phyloP scores from a whole-genome alignment of 257 asterid genomes.

The Fraxinus excelsior region DNA sequence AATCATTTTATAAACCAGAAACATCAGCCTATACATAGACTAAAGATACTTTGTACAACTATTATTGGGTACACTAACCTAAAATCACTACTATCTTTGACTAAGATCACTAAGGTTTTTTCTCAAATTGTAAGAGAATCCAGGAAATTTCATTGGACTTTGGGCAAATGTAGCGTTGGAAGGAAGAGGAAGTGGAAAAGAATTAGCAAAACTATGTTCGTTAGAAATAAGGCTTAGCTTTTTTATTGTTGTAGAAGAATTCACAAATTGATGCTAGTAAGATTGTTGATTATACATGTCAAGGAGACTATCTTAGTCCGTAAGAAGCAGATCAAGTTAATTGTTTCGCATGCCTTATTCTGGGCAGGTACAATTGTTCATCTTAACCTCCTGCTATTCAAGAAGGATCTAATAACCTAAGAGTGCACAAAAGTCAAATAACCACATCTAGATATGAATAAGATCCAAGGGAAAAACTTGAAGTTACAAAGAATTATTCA shows the following conservation, averaged over 20 bases:
- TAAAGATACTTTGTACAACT: not conserved
- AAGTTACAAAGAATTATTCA: not conserved
- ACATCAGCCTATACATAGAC: not conserved
- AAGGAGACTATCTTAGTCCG: not conserved
- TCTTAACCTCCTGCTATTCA: not conserved
- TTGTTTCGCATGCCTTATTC: not conserved
- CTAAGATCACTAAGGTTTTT: not conserved
- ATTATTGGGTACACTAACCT: not conserved
- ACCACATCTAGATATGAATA: not conserved
- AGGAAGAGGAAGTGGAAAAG: not conserved
- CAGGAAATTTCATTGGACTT: not conserved
- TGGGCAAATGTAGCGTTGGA: not conserved
- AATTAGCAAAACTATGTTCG: not conserved
- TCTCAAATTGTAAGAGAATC: not conserved
- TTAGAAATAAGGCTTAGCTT: not conserved
- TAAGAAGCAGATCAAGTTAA: slow-evolving; percentile 1
- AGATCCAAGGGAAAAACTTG: not conserved
- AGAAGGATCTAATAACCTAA: not conserved
- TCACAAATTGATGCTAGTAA: not conserved
- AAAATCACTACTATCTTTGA: not conserved
- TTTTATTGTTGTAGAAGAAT: not conserved
- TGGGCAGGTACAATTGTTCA: not conserved
- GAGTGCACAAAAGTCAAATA: not conserved
- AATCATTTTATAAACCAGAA: not conserved
- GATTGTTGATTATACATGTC: not conserved